These are phyloP conservation scores for Fraxinus sp. DNA, from an alignment of 305 asterid species.

Conservation along the genomic window DNA sequence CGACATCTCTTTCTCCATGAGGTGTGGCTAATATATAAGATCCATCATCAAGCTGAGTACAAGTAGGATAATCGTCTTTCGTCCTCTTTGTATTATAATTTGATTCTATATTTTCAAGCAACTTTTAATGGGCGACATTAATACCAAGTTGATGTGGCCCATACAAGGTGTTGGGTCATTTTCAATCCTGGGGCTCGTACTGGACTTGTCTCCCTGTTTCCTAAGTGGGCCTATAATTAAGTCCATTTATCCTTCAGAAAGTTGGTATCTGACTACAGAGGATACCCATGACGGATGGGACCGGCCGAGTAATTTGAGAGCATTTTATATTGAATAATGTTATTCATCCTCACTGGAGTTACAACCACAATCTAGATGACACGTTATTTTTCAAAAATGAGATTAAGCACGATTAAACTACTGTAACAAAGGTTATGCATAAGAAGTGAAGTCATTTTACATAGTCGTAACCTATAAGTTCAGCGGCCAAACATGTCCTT, in stretches of 20 bases:
- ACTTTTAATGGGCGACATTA: slow-evolving; percentile 23
- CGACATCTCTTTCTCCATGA: background rate
- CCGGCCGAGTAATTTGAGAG: background rate
- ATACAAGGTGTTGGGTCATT: slow-evolving; percentile 36
- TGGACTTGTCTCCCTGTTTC: slow-evolving; percentile 37
- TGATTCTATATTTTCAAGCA: background rate
- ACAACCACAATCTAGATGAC: no score
- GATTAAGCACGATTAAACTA: background rate
- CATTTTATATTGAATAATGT: no score
- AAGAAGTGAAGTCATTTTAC: background rate
- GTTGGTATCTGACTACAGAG: slow-evolving; percentile 9
- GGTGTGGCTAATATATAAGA: background rate
- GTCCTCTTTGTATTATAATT: background rate
- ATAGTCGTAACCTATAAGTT: background rate
- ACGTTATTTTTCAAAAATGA: background rate
- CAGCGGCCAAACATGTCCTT: background rate
- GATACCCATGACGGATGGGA: background rate
- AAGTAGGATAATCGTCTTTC: background rate
- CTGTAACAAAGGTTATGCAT: background rate
- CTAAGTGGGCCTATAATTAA: slow-evolving; percentile 34
- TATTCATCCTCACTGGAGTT: no score
- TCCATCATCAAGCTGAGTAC: background rate
- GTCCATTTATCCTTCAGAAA: slow-evolving; percentile 8
- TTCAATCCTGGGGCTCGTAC: slow-evolving; percentile 33
- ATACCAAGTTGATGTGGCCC: slow-evolving; percentile 28